Percentiles rank a stretch among this genome's conserved stretches.
phyloP scores from a whole-genome alignment of 2,329 filamentous ascomycete species.

The Cladophialophora psammophila region DNA sequence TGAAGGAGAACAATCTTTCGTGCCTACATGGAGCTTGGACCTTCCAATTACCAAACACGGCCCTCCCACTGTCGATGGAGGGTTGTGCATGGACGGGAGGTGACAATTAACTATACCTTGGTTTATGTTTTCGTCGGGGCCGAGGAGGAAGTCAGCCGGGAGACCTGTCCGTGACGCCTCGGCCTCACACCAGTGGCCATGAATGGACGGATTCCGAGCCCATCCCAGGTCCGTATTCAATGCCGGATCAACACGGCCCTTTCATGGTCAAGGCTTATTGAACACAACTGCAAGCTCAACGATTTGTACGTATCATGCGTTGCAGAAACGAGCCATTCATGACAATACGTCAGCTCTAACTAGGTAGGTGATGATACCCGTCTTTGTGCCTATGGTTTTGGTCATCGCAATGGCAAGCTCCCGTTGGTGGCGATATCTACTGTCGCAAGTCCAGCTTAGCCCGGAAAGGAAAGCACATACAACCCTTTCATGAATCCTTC shows the following conservation, averaged over 20 bases:
- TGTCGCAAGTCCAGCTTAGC: background rate
- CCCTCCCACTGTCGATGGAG: conserved; percentile 48
- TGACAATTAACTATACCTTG: conserved; percentile 46
- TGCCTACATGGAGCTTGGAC: conserved; percentile 65
- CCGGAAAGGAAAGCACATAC: background rate
- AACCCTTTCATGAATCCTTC: background rate
- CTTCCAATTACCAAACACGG: conserved; percentile 60
- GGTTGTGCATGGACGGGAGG: conserved; percentile 58
- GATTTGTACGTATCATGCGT: background rate
- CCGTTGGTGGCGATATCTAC: background rate
- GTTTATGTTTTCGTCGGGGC: background rate
- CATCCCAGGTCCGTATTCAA: background rate
- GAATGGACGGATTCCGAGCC: background rate
- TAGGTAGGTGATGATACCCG: background rate
- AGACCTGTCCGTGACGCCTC: background rate
- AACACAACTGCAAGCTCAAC: background rate
- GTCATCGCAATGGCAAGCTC: background rate
- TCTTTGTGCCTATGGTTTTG: background rate
- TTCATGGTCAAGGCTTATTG: background rate
- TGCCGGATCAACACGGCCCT: background rate
- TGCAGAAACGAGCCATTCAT: background rate
- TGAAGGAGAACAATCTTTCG: conserved; percentile 70
- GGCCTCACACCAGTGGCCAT: background rate
- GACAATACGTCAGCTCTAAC: background rate
- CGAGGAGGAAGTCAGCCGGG: background rate